A percentile compares a stretch with the other conserved stretches of the same genome.
Conservation (phyloP, 768 basidiomycete species). For the Russula sp. region DNA sequence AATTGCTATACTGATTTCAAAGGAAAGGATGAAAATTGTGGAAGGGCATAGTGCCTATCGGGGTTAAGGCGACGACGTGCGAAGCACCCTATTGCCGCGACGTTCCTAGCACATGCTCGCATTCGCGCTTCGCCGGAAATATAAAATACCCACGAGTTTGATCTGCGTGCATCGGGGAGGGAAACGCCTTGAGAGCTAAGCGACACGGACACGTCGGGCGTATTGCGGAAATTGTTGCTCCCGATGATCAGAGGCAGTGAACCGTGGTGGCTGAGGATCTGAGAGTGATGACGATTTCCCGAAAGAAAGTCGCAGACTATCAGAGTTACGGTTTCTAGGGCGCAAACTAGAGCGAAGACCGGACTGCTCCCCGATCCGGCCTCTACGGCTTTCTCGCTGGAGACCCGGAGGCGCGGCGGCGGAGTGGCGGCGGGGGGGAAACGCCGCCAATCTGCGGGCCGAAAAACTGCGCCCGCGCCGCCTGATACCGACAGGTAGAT, state of each 20-base stretch:
- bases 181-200: neutral
- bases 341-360: neutral
- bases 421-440: constrained; percentile 13
- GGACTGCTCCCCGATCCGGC: neutral
- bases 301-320: neutral
- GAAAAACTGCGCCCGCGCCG: constrained; percentile 14
- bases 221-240: neutral
- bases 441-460: constrained; percentile 23
- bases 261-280: neutral
- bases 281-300: neutral
- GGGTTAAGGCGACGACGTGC: constrained; percentile 4
- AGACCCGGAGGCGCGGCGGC: constrained; percentile 5
- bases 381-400: constrained; percentile 7
- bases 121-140: neutral
- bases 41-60: neutral
- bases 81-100: constrained; percentile 10
- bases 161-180: neutral
- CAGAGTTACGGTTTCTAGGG: neutral
- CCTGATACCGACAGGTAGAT: constrained; percentile 21
- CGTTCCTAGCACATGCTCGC: neutral
- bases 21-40: neutral
- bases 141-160: neutral
- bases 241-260: constrained; percentile 3
- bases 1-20: neutral
- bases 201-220: neutral